phyloP scores from a whole-genome alignment of 352 stramenopile species.

The Pythium brachiatum region DNA sequence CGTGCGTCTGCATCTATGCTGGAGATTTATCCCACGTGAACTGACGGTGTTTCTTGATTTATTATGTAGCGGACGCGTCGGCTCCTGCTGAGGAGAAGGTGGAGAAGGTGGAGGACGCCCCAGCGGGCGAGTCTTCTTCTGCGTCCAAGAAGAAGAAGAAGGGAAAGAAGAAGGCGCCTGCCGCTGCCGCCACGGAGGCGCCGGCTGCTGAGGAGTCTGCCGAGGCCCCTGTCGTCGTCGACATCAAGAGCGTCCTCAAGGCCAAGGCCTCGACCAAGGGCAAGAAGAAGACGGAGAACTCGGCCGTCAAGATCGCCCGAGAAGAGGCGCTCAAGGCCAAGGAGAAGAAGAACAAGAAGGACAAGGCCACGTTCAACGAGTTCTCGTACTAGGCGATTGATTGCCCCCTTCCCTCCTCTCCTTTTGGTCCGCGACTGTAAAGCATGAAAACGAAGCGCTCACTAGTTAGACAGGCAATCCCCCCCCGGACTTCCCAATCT shows the following conservation, averaged over 20 bases:
- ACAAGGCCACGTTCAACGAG: conserved; percentile 81
- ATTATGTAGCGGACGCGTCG: conserved; percentile 9
- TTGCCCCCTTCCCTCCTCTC: not conserved
- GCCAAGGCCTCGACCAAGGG: conserved; percentile 77
- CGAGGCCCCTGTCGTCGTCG: conserved; percentile 32
- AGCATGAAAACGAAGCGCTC: conserved; percentile 8
- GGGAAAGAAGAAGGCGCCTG: conserved; percentile 37
- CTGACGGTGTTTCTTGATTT: not conserved
- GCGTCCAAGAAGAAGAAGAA: conserved; percentile 44
- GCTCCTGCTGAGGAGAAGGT: conserved; percentile 12
- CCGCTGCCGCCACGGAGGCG: conserved; percentile 24
- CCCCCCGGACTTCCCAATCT: not conserved
- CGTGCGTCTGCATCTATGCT: conserved; percentile 18
- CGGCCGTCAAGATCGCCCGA: conserved; percentile 61
- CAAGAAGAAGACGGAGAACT: conserved; percentile 46
- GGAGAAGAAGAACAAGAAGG: conserved; percentile 66
- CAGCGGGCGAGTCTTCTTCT: conserved; percentile 22
- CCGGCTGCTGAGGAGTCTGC: conserved; percentile 14
- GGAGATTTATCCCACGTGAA: not conserved
- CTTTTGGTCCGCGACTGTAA: conserved; percentile 17
- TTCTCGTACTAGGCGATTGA: conserved; percentile 61
- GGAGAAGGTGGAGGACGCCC: conserved; percentile 13
- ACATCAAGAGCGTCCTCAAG: conserved; percentile 79
- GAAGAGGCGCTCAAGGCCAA: conserved; percentile 71
- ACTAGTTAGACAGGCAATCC: conserved; percentile 24